Percentiles rank a stretch among this genome's conserved stretches.
Evolutionary conservation across 169 alveolate species (phyloP).

Genomic region (Cryptosporidium parvum): DNA sequence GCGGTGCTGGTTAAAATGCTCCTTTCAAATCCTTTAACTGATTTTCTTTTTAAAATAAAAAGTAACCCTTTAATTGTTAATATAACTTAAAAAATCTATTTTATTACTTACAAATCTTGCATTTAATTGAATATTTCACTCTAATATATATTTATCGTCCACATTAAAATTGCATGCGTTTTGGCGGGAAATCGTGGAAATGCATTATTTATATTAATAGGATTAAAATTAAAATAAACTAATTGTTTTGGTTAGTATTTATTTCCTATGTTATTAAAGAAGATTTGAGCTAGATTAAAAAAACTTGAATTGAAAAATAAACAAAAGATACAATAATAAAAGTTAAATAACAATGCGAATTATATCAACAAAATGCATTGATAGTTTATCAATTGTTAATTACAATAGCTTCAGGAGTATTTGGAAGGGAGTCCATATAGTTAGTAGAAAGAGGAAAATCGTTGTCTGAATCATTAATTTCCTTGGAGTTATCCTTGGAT

Average conservation of each 20-base stretch:
- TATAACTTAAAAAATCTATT: background rate
- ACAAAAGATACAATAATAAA: background rate
- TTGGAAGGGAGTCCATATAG: conserved; percentile 27
- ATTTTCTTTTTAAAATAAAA: too few relatives aligned
- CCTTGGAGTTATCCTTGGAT: background rate
- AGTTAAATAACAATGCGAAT: background rate
- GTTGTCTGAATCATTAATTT: background rate
- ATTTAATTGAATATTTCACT: background rate
- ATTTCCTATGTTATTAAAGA: too few relatives aligned
- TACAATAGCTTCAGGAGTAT: conserved; percentile 54
- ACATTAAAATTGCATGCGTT: conserved; percentile 11
- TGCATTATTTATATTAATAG: background rate
- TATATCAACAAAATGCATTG: background rate
- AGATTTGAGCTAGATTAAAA: too few relatives aligned
- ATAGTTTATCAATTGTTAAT: background rate
- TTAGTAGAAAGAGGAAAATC: background rate
- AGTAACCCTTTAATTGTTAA: too few relatives aligned
- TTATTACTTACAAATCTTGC: background rate
- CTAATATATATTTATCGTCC: background rate
- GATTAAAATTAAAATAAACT: too few relatives aligned
- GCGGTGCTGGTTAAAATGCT: too few relatives aligned
- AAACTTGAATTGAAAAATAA: too few relatives aligned
- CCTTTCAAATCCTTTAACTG: too few relatives aligned
- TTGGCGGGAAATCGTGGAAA: background rate
- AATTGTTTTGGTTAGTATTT: too few relatives aligned